Evolutionary conservation across 208 protist species (phyloP), one percentile per base, ranked within the genome.

Genomic region (Trypanosoma congolense): DNA sequence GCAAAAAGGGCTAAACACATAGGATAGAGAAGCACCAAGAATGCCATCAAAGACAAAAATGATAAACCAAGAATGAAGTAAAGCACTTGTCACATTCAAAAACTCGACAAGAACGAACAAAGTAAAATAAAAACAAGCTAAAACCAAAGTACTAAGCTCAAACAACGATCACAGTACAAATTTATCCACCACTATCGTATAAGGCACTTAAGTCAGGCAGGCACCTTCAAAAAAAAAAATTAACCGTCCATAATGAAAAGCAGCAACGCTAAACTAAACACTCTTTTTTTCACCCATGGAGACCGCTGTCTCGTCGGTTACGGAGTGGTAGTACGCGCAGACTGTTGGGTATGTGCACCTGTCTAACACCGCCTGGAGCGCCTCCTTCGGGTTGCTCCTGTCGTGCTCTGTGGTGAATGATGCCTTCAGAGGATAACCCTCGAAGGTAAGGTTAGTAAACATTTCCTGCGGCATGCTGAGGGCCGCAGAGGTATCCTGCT

Each of bases 381-480:
- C 55, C 14, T 84, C 73, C 58, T 75, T 73, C 24, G 72, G 67
- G 24, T 75, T 41, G 35, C 81, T 70, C 33, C 74, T 75, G 62
- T 47, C 80, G 77, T 91, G 79, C 55, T 77, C 72, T 42, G 87
- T 76, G 0, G 67, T 87, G 49, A 91, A 85, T 49, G 84, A 66
- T 8, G 84, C 71, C 25, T 52, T 2, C 19, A 59, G 40, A 19
- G 53, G 30, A 18, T 46, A 40, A 31, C 40, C 28, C n/a, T 22
- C 18, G 28, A 65, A 65, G 9, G 3, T 26, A n/a, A 51, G 28
- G 40, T 56, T 51, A 30, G 74, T 61, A 50, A 85, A 67, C 55
- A 80, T 73, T 22, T 60, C 44, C 1, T 38, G 22, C 24, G 76
- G 76, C 9, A 85, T 38, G 56, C 80, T 54, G 3, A 91, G 57